Conservation (phyloP, 768 basidiomycete species). For the Coprinopsis marcescibilis region DNA sequence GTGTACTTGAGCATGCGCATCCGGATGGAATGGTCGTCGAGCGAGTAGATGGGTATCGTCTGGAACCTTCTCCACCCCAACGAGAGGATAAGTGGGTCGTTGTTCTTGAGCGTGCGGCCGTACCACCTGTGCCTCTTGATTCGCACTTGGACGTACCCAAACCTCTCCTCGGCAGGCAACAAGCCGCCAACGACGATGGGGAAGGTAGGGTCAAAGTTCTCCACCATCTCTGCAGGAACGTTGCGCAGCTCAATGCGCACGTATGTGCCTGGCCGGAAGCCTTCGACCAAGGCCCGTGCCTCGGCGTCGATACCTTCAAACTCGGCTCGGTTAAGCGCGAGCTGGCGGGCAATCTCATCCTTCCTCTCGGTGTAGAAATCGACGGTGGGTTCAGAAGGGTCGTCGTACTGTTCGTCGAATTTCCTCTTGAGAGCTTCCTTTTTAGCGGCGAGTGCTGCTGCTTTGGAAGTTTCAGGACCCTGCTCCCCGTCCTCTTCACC, state of each 20-base stretch:
- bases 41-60: slow-evolving; percentile 87
- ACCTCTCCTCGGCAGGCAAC: slow-evolving; percentile 82
- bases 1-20: slow-evolving; percentile 99
- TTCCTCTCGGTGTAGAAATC: slow-evolving; percentile 93
- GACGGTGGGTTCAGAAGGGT: slow-evolving; percentile 69
- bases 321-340: slow-evolving; percentile 77
- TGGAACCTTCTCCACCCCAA: slow-evolving; percentile 99
- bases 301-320: slow-evolving; percentile 76
- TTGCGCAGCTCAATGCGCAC: slow-evolving; percentile 83
- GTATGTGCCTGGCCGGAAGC: slow-evolving; percentile 85
- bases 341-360: slow-evolving; percentile 83
- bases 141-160: slow-evolving; percentile 91
- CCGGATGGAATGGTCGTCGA: slow-evolving; percentile 96
- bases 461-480: slow-evolving; percentile 33
- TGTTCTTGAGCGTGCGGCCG: slow-evolving; percentile 86
- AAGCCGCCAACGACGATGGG: slow-evolving; percentile 93
- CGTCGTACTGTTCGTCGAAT: slow-evolving; percentile 96
- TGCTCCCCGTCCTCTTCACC: slow-evolving; percentile 25
- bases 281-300: slow-evolving; percentile 80
- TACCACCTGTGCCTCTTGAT: slow-evolving; percentile 98
- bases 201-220: slow-evolving; percentile 87
- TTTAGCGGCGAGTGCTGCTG: slow-evolving; percentile 66
- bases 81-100: slow-evolving; percentile 93
- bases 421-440: slow-evolving; percentile 90
- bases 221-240: slow-evolving; percentile 88